Evolutionary conservation across 1,284 basidiomycete species (phyloP), one percentile per base, ranked within the genome.

Genomic region (Moesziomyces sp.): DNA sequence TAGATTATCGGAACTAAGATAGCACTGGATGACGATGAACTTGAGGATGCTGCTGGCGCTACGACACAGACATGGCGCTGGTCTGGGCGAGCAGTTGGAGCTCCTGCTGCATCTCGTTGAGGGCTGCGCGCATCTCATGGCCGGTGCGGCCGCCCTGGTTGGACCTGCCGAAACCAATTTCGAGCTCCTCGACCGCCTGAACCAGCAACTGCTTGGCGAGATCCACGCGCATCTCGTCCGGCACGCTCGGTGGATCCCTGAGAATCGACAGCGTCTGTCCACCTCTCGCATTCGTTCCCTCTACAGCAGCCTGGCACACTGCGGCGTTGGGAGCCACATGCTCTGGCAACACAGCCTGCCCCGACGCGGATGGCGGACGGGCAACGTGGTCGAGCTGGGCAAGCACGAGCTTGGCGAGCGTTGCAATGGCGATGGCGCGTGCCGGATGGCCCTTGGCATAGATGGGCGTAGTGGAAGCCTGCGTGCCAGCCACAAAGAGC

Each of bases 341-440:
- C 14, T 10, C 14, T 38, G 42, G 51, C 47, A 58, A 1, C 16
- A 45, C 45, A 24, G 45, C 30, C 16, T 42, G 23, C 6, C 3
- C n/a, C 38, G 21, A 26, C 2, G 4, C 42, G 2, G 35, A 45
- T 21, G n/a, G 24, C 6, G 38, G 35, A 38, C 57, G 58, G 1
- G 57, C 57, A 9, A 57, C 48, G 21, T 68, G 47, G 28, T 67
- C 18, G 80, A 92, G 90, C 76, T 93, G 92, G 0, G 92, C 90
- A 0, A 89, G 88, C 7, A 94, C 86, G 3, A 94, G 85, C 83
- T 93, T 94, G 0, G 92, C 93, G 18, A 93, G 86, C 80, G 94
- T 93, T 2, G 91, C 90, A 7, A 91, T 85, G 5, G 91, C 89
- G 40, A 97, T 85, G 0, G 89, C 93, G 5, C 92, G 87, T 0